phyloP scores from a whole-genome alignment of 768 basidiomycete genomes.

The Boletus pseudopeckii region DNA sequence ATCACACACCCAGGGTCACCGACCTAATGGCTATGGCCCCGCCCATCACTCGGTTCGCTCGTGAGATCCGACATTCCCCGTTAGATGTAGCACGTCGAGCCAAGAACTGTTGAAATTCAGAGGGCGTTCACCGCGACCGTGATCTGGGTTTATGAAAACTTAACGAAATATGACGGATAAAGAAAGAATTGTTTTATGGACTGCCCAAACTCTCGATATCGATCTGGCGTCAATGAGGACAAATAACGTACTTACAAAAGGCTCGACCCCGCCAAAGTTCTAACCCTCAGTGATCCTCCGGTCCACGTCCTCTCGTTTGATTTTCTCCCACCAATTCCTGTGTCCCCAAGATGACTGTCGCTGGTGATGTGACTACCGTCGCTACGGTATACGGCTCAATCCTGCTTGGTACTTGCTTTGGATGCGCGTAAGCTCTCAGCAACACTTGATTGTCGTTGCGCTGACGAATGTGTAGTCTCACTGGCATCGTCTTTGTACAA shows the following conservation, averaged over 20 bases:
- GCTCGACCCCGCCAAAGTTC: not conserved
- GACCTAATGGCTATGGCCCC: not conserved
- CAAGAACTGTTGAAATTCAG: no score
- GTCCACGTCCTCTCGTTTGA: conserved; percentile 32
- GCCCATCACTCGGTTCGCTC: not conserved
- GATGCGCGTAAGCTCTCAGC: conserved; percentile 19
- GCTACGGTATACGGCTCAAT: conserved; percentile 32
- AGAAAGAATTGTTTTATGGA: conserved; percentile 8
- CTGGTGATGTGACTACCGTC: conserved; percentile 32
- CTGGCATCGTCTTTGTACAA: conserved; percentile 33
- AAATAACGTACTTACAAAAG: conserved; percentile 33
- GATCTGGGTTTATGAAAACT: conserved; percentile 3
- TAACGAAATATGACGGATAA: conserved; percentile 21
- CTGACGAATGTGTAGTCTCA: conserved; percentile 24
- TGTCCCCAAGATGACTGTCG: conserved; percentile 9
- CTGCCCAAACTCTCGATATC: conserved; percentile 12
- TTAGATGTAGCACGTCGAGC: no score
- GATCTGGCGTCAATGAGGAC: conserved; percentile 29
- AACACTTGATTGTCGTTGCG: not conserved
- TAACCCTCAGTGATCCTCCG: conserved; percentile 21
- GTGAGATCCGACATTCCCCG: not conserved
- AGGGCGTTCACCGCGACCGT: not conserved
- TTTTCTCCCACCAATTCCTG: not conserved
- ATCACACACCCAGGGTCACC: not conserved
- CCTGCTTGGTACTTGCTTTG: conserved; percentile 31